These are phyloP conservation scores for Phytopythium oedochilum DNA, from an alignment of 352 stramenopile genomes.

Conservation along the genomic window DNA sequence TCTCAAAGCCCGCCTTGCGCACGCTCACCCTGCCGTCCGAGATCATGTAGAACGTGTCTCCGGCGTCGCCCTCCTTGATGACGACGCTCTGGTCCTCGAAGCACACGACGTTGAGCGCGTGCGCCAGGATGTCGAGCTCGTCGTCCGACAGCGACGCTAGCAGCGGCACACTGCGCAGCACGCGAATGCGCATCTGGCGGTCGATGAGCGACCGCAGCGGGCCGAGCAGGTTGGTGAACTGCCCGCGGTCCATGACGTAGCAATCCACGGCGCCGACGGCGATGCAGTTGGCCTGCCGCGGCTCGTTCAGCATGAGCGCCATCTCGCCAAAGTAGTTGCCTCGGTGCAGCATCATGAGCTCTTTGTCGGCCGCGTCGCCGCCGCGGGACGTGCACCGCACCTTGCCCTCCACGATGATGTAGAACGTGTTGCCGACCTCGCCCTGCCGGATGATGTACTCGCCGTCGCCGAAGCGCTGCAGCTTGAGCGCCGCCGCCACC, in stretches of 20 bases:
- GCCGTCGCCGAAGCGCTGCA: slow-evolving; percentile 82
- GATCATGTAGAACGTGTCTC: slow-evolving; percentile 87
- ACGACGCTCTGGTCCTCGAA: slow-evolving; percentile 87
- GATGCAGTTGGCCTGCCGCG: slow-evolving; percentile 84
- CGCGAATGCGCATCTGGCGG: slow-evolving; percentile 90
- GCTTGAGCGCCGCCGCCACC: slow-evolving; percentile 78
- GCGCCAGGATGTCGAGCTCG: slow-evolving; percentile 86
- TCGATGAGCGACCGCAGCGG: slow-evolving; percentile 72
- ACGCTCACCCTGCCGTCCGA: slow-evolving; percentile 77
- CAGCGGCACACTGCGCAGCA: slow-evolving; percentile 88
- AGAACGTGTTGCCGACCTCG: slow-evolving; percentile 95
- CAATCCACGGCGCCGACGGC: slow-evolving; percentile 80
- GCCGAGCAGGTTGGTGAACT: slow-evolving; percentile 87
- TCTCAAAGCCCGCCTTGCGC: slow-evolving; percentile 77
- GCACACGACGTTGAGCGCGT: slow-evolving; percentile 72
- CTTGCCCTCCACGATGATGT: slow-evolving; percentile 94
- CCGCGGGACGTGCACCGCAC: slow-evolving; percentile 73
- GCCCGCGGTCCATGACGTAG: slow-evolving; percentile 86
- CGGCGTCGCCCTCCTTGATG: slow-evolving; percentile 77
- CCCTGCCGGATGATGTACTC: slow-evolving; percentile 94
- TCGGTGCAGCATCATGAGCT: slow-evolving; percentile 71
- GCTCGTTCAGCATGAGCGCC: slow-evolving; percentile 81
- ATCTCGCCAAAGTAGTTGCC: slow-evolving; percentile 89
- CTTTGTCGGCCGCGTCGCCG: slow-evolving; percentile 54
- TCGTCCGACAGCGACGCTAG: slow-evolving; percentile 84